These are phyloP conservation scores for Globisporangium spinosum DNA, from an alignment of 352 stramenopile species.

Conservation along the genomic window DNA sequence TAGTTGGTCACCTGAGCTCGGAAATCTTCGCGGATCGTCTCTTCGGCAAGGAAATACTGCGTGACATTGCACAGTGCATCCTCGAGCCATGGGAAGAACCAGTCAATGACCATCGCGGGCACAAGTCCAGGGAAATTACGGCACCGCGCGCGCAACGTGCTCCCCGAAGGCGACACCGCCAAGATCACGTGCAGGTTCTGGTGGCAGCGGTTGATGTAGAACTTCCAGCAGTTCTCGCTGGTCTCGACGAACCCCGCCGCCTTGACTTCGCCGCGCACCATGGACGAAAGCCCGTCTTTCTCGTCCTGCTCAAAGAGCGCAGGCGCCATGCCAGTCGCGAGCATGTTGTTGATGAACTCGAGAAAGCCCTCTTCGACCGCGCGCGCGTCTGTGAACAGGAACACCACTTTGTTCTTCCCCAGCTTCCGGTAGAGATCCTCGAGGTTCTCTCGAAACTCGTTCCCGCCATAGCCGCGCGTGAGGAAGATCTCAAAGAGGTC, in stretches of 20 bases:
- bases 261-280: conserved; percentile 89
- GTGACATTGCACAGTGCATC: conserved; percentile 92
- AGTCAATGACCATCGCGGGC: conserved; percentile 93
- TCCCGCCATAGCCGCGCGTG: conserved; percentile 90
- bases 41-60: conserved; percentile 91
- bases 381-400: conserved; percentile 95
- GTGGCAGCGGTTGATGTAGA: conserved; percentile 91
- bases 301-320: conserved; percentile 92
- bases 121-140: conserved; percentile 94
- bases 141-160: conserved; percentile 91
- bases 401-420: conserved; percentile 87
- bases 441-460: conserved; percentile 92
- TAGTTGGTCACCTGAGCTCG: conserved; percentile 82
- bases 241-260: conserved; percentile 86
- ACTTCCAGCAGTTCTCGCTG: conserved; percentile 93
- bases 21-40: conserved; percentile 86
- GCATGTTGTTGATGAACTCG: conserved; percentile 97
- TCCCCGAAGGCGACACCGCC: conserved; percentile 93
- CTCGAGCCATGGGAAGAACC: conserved; percentile 95
- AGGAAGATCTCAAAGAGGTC: conserved; percentile 94
- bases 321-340: conserved; percentile 93
- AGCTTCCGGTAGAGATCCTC: conserved; percentile 92
- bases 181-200: conserved; percentile 94
- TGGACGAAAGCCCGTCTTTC: conserved; percentile 78
- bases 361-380: conserved; percentile 95